phyloP scores from a whole-genome alignment of 768 basidiomycete species.

The Agrocybe pediades region DNA sequence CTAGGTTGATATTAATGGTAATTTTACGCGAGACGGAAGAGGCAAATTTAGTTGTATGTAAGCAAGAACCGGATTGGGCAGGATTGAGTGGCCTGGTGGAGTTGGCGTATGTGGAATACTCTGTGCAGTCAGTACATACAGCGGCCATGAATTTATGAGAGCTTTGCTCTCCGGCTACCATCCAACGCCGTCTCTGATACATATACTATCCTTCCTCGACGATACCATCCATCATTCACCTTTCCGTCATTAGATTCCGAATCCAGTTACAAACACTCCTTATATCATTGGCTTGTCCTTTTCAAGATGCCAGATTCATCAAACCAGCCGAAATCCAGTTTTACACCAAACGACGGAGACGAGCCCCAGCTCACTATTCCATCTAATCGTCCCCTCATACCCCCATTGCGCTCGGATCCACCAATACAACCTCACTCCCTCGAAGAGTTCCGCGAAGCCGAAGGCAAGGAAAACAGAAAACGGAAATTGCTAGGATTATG shows the following conservation, averaged over 20 bases:
- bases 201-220: conserved; percentile 3
- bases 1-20: background rate
- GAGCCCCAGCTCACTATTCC: conserved; percentile 44
- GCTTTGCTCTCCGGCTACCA: conserved; percentile 29
- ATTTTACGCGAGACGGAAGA: background rate
- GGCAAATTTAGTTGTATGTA: conserved; percentile 12
- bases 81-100: conserved; percentile 14
- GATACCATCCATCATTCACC: background rate
- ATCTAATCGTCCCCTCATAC: conserved; percentile 56
- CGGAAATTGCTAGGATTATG: conserved; percentile 64
- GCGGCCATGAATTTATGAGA: conserved; percentile 37
- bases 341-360: conserved; percentile 5
- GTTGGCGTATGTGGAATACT: conserved; percentile 9
- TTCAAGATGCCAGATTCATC: conserved; percentile 21
- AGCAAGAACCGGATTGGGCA: conserved; percentile 15
- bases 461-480: conserved; percentile 66
- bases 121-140: conserved; percentile 16
- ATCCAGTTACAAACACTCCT: background rate
- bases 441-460: conserved; percentile 60
- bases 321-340: conserved; percentile 10
- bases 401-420: conserved; percentile 59
- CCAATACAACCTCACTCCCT: conserved; percentile 51
- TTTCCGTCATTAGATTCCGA: conserved; percentile 3
- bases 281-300: background rate
- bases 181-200: conserved; percentile 13